phyloP scores from a whole-genome alignment of 495 filamentous ascomycete genomes.

The Diplogelasinospora grovesii region DNA sequence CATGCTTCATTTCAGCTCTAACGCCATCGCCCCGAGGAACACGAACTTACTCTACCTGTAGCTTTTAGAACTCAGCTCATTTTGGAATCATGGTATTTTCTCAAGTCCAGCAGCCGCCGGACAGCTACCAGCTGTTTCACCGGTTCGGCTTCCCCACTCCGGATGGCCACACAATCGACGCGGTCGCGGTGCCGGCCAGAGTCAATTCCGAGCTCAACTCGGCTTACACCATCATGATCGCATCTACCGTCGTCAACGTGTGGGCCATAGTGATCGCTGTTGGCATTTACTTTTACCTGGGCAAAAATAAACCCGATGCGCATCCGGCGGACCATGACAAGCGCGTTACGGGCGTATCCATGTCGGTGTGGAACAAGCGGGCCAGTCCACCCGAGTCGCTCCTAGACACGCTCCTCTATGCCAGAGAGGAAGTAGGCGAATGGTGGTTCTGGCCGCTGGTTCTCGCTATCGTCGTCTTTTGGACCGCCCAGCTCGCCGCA shows the following conservation, averaged over 20 bases:
- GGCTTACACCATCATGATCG: conserved; percentile 19
- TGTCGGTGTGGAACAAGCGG: conserved; percentile 23
- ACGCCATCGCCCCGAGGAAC: too few relatives aligned
- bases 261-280: conserved; percentile 18
- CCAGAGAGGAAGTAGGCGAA: conserved; percentile 6
- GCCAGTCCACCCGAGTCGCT: conserved; percentile 16
- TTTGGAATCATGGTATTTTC: conserved; percentile 22
- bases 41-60: too few relatives aligned
- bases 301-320: conserved; percentile 8
- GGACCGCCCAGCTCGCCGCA: conserved; percentile 15
- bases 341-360: too few relatives aligned
- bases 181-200: conserved; percentile 17
- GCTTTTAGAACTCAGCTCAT: too few relatives aligned
- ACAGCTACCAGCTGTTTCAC: conserved; percentile 19
- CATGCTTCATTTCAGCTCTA: too few relatives aligned
- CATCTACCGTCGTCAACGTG: conserved; percentile 14
- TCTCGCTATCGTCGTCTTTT: conserved; percentile 12
- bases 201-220: conserved; percentile 22
- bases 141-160: conserved; percentile 18
- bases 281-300: conserved; percentile 14
- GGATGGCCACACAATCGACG: conserved; percentile 14
- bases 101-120: conserved; percentile 13
- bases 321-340: too few relatives aligned
- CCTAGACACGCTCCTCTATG: conserved; percentile 12
- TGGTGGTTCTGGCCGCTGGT: conserved; percentile 7